Evolutionary conservation across 2,329 filamentous ascomycete species (phyloP).

Genomic region (Sphaerulina vaccinii): DNA sequence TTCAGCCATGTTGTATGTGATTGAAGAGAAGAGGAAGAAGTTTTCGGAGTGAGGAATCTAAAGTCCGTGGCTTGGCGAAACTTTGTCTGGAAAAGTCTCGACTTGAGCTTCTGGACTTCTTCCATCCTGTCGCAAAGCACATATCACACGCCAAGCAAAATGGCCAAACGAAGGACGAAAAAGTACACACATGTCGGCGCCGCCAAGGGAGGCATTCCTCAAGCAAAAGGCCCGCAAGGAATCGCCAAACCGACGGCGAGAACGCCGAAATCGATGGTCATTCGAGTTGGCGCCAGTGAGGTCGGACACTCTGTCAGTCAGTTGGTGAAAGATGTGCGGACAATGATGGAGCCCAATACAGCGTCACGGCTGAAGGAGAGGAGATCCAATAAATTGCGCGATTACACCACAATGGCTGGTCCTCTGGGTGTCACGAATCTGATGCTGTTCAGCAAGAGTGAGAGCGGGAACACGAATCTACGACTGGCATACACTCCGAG

Average conservation of each 20-base stretch:
- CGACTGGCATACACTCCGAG: slow-evolving; percentile 82
- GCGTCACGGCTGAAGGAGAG: slow-evolving; percentile 86
- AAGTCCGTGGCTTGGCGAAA: not conserved
- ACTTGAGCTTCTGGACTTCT: not conserved
- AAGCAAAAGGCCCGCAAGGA: slow-evolving; percentile 53
- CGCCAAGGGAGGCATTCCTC: slow-evolving; percentile 55
- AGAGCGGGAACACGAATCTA: slow-evolving; percentile 87
- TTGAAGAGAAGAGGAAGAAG: not conserved
- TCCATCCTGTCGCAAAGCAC: not conserved
- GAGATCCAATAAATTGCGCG: slow-evolving; percentile 79
- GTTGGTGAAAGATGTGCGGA: slow-evolving; percentile 83
- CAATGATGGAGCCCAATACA: slow-evolving; percentile 94
- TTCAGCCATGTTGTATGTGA: slow-evolving; percentile 37
- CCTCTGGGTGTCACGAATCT: slow-evolving; percentile 91
- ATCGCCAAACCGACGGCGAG: slow-evolving; percentile 56
- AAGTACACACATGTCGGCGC: slow-evolving; percentile 82
- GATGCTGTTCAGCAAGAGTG: slow-evolving; percentile 86
- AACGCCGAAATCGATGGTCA: slow-evolving; percentile 95
- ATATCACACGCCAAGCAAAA: slow-evolving; percentile 38
- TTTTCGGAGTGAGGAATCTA: not conserved
- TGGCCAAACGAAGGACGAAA: slow-evolving; percentile 81
- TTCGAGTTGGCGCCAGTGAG: slow-evolving; percentile 90
- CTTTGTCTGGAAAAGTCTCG: not conserved
- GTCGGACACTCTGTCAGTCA: slow-evolving; percentile 90
- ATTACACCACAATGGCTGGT: slow-evolving; percentile 94